Base-by-base conservation (phyloP, 352 stramenopile genomes). In the Thalassiosira livingstoniorum region DNA sequence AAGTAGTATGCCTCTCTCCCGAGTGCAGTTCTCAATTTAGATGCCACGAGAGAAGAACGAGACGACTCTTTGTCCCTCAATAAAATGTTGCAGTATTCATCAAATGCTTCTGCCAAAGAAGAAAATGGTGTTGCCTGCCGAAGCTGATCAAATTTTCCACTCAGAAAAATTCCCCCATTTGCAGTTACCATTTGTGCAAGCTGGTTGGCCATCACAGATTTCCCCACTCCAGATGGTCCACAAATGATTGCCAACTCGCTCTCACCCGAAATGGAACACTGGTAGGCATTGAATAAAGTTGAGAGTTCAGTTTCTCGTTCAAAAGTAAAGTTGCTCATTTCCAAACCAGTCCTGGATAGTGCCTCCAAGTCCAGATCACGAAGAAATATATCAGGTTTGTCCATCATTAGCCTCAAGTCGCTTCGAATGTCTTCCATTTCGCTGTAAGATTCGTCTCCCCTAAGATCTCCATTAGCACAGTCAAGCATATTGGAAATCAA, bases 101-200 rank as follows among this genome's bases (percentile, higher is more conserved):
- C 71, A 61, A 89, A 85, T 29, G 78, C 83, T 35, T 63, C 55
- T 29, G 70, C 65, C 39, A 89, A 45, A 32, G 79, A 65, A 39
- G 57, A 82, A 62, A 82, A 77, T 42, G 78, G 78, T 25, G 57
- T 82, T 23, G 63, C 47, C 34, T 78, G 71, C 29, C 78, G n/a
- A 58, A 86, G 75, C 61, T 80, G 69, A 45, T 86, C 78, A 73
- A 85, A 86, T 55, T 86, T 86, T 31, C 78, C 78, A 18, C 29
- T 67, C 5, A 85, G n/a, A 47, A 86, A 78, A n/a, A 82, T 15
- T 7, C 65, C 78, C 23, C 78, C 78, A 27, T 43, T 39, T 32
- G 51, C 15, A 4, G 29, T 34, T 31, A 67, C 43, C 62, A 75
- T 65, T 25, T 32, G 61, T 11, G 54, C 61, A 5, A 82, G 10